phyloP scores from a whole-genome alignment of 2,329 filamentous ascomycete genomes.

The Elsinoe ampelina region DNA sequence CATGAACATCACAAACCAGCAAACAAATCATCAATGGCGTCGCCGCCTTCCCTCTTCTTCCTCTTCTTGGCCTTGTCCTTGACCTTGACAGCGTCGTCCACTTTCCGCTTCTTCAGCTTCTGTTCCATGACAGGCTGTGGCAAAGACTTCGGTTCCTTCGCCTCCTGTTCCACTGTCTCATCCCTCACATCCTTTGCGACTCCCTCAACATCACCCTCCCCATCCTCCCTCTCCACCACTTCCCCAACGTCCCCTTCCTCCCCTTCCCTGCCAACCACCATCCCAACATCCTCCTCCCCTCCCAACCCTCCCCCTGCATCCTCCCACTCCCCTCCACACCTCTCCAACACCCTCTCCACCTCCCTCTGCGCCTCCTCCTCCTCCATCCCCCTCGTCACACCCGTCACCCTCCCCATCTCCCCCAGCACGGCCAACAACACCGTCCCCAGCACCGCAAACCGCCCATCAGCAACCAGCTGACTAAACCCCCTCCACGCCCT shows the following conservation, averaged over 20 bases:
- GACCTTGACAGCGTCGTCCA: neutral
- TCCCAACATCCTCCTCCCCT: constrained; percentile 19
- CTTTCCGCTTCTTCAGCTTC: constrained; percentile 17
- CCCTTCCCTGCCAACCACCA: constrained; percentile 18
- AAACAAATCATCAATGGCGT: constrained; percentile 69
- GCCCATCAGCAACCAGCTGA: constrained; percentile 36
- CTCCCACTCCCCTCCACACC: constrained; percentile 34
- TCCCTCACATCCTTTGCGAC: neutral
- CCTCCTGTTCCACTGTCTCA: neutral
- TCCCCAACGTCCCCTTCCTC: constrained; percentile 23
- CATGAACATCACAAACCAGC: constrained; percentile 37
- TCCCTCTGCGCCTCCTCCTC: constrained; percentile 34
- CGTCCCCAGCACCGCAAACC: constrained; percentile 38
- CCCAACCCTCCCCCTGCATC: constrained; percentile 25
- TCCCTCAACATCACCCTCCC: neutral
- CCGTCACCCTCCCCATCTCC: constrained; percentile 32
- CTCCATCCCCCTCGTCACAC: constrained; percentile 34
- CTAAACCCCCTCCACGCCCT: constrained; percentile 32
- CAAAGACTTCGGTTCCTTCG: neutral
- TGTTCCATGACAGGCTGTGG: neutral
- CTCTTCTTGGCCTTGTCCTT: constrained; percentile 30
- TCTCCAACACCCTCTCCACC: constrained; percentile 33
- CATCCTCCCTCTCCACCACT: constrained; percentile 25
- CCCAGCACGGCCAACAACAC: constrained; percentile 35
- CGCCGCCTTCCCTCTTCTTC: constrained; percentile 49